Conservation (phyloP, 2,329 filamentous ascomycete species). For the Beauveria varroae region DNA sequence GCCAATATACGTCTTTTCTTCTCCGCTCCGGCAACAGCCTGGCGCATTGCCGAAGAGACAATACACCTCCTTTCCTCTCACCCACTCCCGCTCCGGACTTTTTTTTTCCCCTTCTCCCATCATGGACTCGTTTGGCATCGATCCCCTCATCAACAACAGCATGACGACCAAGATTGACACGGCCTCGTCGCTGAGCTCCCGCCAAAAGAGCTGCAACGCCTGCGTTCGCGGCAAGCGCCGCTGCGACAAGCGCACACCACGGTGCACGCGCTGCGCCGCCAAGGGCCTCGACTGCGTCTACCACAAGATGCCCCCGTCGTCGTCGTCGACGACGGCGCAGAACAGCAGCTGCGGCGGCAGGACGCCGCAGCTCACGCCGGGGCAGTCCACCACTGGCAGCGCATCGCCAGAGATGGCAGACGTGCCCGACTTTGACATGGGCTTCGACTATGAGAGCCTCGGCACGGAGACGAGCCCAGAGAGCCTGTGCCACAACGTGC, state of each 20-base stretch:
- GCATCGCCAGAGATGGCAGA: slow-evolving; percentile 14
- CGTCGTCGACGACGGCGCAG: too few relatives aligned
- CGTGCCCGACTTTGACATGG: slow-evolving; percentile 29
- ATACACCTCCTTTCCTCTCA: neutral
- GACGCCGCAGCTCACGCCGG: neutral
- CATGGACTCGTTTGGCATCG: slow-evolving; percentile 12
- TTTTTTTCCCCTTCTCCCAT: neutral
- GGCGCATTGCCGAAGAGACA: too few relatives aligned
- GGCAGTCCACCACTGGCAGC: slow-evolving; percentile 5
- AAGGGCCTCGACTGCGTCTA: slow-evolving; percentile 37
- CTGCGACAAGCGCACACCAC: slow-evolving; percentile 38
- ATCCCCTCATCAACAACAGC: slow-evolving; percentile 15
- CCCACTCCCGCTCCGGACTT: neutral
- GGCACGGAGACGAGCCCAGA: slow-evolving; percentile 26
- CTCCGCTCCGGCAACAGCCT: neutral
- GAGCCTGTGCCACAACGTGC: slow-evolving; percentile 1
- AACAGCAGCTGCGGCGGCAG: neutral
- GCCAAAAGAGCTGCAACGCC: slow-evolving; percentile 42
- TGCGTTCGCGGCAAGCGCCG: slow-evolving; percentile 40
- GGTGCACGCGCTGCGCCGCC: slow-evolving; percentile 34
- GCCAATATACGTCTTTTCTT: neutral
- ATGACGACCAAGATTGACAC: slow-evolving; percentile 19
- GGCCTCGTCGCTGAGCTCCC: slow-evolving; percentile 31
- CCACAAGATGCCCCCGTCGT: slow-evolving; percentile 25
- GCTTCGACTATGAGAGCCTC: slow-evolving; percentile 27